A percentile compares a stretch with the other conserved stretches of the same genome.
Conservation (phyloP, 2,329 filamentous ascomycete species). For the Pestalotiopsis sp. region DNA sequence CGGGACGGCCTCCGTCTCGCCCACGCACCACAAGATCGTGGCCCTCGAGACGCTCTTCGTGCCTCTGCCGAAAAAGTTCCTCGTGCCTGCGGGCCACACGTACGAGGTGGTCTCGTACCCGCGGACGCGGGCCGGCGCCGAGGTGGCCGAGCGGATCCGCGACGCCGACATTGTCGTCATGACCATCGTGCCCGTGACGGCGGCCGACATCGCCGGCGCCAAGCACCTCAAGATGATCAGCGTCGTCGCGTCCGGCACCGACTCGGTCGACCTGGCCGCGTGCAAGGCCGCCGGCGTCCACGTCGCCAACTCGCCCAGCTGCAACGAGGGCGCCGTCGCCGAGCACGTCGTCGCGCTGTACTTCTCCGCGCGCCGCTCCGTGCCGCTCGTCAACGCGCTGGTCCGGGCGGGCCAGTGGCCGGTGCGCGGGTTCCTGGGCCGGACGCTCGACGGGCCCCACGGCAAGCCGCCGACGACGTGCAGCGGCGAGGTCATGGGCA, state of each 20-base stretch:
- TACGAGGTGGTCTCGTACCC: constrained; percentile 30
- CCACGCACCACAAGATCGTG: constrained; percentile 33
- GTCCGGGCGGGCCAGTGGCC: constrained; percentile 30
- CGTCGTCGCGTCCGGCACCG: constrained; percentile 38
- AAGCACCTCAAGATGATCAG: constrained; percentile 34
- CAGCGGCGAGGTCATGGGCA: constrained; percentile 28
- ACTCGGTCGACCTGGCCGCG: constrained; percentile 37
- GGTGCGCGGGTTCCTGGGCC: constrained; percentile 25
- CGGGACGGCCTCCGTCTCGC: background rate
- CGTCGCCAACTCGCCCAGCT: constrained; percentile 39
- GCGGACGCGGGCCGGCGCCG: constrained; percentile 22
- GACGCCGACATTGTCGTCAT: constrained; percentile 40
- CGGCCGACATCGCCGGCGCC: constrained; percentile 27
- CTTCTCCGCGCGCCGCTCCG: constrained; percentile 37
- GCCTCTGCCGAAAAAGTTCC: constrained; percentile 26
- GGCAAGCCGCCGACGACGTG: constrained; percentile 27
- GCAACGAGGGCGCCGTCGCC: constrained; percentile 36
- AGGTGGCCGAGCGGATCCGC: constrained; percentile 32
- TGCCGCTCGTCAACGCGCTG: constrained; percentile 33
- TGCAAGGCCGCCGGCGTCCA: constrained; percentile 34
- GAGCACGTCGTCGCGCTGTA: constrained; percentile 54
- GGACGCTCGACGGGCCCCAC: constrained; percentile 25
- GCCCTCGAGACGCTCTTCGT: constrained; percentile 35
- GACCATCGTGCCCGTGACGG: constrained; percentile 33
- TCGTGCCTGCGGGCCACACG: constrained; percentile 33